Percentiles rank a stretch among this genome's conserved stretches.
phyloP scores from a whole-genome alignment of 2,329 filamentous ascomycete genomes.

The Penicillium sp. region DNA sequence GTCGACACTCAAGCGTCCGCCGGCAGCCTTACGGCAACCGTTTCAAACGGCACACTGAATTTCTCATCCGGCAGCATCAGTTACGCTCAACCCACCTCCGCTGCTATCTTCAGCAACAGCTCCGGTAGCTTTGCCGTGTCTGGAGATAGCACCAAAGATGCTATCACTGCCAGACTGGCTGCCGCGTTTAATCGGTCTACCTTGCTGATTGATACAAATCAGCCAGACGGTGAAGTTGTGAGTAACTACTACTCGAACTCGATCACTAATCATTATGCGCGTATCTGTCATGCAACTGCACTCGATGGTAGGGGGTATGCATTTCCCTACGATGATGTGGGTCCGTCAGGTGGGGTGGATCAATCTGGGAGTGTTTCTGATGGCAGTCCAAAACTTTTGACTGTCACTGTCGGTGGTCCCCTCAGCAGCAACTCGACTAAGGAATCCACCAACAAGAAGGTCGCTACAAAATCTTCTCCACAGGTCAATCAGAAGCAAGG shows the following conservation, averaged over 20 bases:
- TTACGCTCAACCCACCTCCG: constrained; percentile 59
- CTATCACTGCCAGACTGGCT: constrained; percentile 70
- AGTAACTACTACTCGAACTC: constrained; percentile 54
- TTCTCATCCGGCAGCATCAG: constrained; percentile 47
- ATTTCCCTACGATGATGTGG: constrained; percentile 72
- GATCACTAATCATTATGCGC: constrained; percentile 66
- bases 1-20: constrained; percentile 66
- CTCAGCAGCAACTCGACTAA: constrained; percentile 4
- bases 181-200: constrained; percentile 76
- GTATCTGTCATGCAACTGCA: constrained; percentile 63
- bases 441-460: neutral
- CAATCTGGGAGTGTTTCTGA: constrained; percentile 65
- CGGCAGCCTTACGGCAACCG: constrained; percentile 55
- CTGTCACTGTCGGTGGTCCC: constrained; percentile 56
- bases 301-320: constrained; percentile 65
- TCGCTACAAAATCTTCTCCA: neutral
- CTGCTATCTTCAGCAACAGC: constrained; percentile 67
- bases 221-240: constrained; percentile 54
- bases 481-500: neutral
- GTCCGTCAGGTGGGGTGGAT: constrained; percentile 54
- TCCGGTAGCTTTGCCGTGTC: constrained; percentile 58
- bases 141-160: constrained; percentile 52
- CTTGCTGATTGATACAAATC: constrained; percentile 54
- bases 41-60: constrained; percentile 43
- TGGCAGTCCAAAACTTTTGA: constrained; percentile 55